Evolutionary conservation across 2,329 filamentous ascomycete species (phyloP), one percentile per base, ranked within the genome.

Genomic region (Trichocomaceae sp.): DNA sequence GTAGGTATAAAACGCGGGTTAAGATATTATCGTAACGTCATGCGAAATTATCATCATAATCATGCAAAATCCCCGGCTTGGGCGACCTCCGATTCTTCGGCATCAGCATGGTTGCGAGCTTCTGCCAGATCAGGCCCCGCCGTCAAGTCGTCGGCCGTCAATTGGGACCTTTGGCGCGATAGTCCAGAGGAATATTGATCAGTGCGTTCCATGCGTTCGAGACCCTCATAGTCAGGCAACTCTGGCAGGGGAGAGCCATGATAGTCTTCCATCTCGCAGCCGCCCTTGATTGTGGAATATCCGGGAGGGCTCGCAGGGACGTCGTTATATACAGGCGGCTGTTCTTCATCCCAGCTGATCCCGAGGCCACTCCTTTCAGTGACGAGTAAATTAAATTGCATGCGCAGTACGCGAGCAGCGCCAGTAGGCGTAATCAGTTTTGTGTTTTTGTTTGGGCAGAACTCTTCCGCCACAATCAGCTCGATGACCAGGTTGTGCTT

Each of bases 281-380:
- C 59, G 19, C 64, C 66, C 52, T 71, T 67, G 12, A 69, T 62
- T 57, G 65, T 70, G 19, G 67, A 75, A 71, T 91, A 91, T 5
- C 77, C 79, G 0, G 92, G 92, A 48, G 92, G 92, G 64, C 86
- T 90, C 2, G 84, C 85, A 0, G 92, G 91, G 42, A 97, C 90
- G 67, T 97, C 90, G 71, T 93, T 87, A 73, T 99, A 99, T 62
- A 95, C 83, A 0, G 92, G 92, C 12, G 92, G 92, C 66, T 88
- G 85, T 76, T 99, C 92, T 72, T 96, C 92, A 63, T 97, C 92
- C 92, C 93, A 99, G 62, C 87, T 89, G 64, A 99, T 91, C 50
- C 92, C 91, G 68, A 96, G 81, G 17, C 92, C 92, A 19, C 83
- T 82, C 57, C 88, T 83, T 73, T 95, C 87, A 3, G 91, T 96